phyloP scores from a whole-genome alignment of 78 protist species.

The Polysphondylium violaceum region DNA sequence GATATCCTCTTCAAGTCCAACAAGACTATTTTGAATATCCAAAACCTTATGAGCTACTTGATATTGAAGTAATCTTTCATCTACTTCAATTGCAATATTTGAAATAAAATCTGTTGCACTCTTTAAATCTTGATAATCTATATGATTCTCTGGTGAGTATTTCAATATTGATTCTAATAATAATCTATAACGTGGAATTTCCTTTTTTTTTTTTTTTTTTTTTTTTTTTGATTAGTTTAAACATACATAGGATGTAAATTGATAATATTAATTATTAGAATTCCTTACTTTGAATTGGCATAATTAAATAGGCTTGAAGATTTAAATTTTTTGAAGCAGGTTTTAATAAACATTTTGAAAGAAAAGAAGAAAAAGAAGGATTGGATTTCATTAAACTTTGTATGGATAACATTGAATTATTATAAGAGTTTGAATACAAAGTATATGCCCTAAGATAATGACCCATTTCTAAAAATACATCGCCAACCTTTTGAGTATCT shows the following conservation, averaged over 20 bases:
- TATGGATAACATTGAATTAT: slow-evolving; percentile 19
- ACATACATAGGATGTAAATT: too few relatives aligned
- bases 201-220: too few relatives aligned
- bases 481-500: slow-evolving; percentile 57
- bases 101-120: neutral
- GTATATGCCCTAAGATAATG: slow-evolving; percentile 55
- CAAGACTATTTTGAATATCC: slow-evolving; percentile 59
- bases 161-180: slow-evolving; percentile 38
- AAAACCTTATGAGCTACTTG: slow-evolving; percentile 65
- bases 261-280: too few relatives aligned
- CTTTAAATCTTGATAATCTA: slow-evolving; percentile 33
- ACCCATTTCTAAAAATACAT: slow-evolving; percentile 37
- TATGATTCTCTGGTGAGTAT: slow-evolving; percentile 20
- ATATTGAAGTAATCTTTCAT: slow-evolving; percentile 47
- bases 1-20: slow-evolving; percentile 50
- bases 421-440: slow-evolving; percentile 47
- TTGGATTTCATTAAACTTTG: slow-evolving; percentile 25
- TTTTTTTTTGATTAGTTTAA: too few relatives aligned
- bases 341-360: slow-evolving; percentile 51
- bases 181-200: slow-evolving; percentile 67
- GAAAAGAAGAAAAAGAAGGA: slow-evolving; percentile 24
- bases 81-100: slow-evolving; percentile 23
- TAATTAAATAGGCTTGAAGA: slow-evolving; percentile 39
- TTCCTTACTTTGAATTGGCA: slow-evolving; percentile 80
- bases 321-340: slow-evolving; percentile 68